Percentiles rank a stretch among this genome's conserved stretches.
Conservation (phyloP, 2,329 filamentous ascomycete genomes). For the Alternaria consortialis region DNA sequence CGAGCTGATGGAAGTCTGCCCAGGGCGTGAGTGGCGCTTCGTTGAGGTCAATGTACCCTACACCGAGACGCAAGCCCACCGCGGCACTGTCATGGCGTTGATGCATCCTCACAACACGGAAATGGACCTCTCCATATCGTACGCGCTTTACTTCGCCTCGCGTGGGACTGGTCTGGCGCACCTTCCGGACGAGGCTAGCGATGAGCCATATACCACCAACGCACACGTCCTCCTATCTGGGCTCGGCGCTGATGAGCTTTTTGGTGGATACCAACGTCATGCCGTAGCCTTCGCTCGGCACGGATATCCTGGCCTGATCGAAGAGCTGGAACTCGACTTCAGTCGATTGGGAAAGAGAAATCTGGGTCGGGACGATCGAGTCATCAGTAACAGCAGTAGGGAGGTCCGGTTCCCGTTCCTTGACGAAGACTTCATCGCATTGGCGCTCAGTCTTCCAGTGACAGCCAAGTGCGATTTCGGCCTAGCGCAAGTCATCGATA, state of each 20-base stretch:
- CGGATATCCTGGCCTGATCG: constrained; percentile 75
- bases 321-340: constrained; percentile 87
- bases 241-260: constrained; percentile 93
- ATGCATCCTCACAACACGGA: constrained; percentile 96
- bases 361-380: constrained; percentile 89
- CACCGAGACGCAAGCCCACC: constrained; percentile 73
- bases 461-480: constrained; percentile 91
- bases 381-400: constrained; percentile 86
- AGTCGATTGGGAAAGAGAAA: constrained; percentile 90
- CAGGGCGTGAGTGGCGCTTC: constrained; percentile 80
- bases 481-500: constrained; percentile 24
- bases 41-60: constrained; percentile 87
- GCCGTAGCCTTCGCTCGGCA: constrained; percentile 74
- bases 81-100: constrained; percentile 73
- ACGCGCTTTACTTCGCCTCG: constrained; percentile 93
- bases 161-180: constrained; percentile 69
- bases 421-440: constrained; percentile 84
- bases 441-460: constrained; percentile 77
- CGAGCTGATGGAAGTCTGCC: constrained; percentile 77
- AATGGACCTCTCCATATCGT: constrained; percentile 96
- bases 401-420: constrained; percentile 92
- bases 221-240: constrained; percentile 90
- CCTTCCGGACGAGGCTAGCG: constrained; percentile 34
- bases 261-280: constrained; percentile 91
- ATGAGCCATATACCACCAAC: constrained; percentile 67